phyloP scores from a whole-genome alignment of 768 basidiomycete genomes.

The Auricularia heimuer region DNA sequence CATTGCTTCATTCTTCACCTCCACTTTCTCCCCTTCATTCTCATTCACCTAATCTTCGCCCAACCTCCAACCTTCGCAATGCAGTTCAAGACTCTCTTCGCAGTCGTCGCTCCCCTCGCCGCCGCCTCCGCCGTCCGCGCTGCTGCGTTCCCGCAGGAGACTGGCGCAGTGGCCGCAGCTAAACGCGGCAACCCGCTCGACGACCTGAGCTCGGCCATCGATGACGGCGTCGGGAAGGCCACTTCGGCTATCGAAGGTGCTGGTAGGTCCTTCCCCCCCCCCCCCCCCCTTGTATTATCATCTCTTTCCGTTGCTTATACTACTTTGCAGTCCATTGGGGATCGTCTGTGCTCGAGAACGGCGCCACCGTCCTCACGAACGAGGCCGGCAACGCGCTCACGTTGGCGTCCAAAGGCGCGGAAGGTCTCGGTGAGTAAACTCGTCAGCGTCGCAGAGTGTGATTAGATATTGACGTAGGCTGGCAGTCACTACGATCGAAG shows the following conservation, averaged over 20 bases:
- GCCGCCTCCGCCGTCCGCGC: neutral
- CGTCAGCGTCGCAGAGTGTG: neutral
- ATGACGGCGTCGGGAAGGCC: neutral
- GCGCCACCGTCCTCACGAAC: neutral
- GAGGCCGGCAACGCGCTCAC: neutral
- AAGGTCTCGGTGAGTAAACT: neutral
- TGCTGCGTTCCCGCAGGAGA: neutral
- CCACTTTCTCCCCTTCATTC: neutral
- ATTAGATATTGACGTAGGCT: neutral
- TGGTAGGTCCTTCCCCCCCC: neutral
- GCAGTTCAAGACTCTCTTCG: neutral
- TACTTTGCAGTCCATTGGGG: neutral
- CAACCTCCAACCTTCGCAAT: neutral
- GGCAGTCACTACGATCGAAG: neutral
- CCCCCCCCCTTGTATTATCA: neutral
- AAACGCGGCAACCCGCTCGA: neutral
- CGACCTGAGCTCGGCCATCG: neutral
- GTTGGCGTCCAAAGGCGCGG: neutral
- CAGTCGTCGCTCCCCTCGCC: neutral
- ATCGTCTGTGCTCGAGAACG: neutral
- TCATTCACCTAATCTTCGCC: neutral
- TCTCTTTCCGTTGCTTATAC: neutral
- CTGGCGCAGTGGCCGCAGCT: neutral
- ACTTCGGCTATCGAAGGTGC: neutral
- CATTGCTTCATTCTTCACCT: neutral